Evolutionary conservation across 2,329 filamentous ascomycete genomes (phyloP).

Genomic region (Aspergillus awamori): DNA sequence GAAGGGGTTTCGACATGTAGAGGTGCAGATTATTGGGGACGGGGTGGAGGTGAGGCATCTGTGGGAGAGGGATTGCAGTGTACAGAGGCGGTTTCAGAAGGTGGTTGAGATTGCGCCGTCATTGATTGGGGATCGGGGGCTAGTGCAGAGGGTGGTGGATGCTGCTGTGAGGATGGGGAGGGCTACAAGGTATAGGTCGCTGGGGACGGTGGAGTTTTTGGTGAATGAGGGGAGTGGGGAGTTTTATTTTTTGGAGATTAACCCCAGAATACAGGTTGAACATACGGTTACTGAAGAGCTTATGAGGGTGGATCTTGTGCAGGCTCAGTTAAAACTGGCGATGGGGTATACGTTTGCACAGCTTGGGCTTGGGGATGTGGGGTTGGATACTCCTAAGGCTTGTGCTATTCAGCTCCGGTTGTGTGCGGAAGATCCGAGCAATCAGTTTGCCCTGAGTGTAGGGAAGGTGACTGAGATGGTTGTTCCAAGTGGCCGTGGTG

Average conservation of each 20-base stretch:
- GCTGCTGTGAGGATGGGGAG: conserved; percentile 50
- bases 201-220: conserved; percentile 69
- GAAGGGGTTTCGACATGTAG: conserved; percentile 63
- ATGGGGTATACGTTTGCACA: conserved; percentile 51
- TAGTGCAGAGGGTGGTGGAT: conserved; percentile 56
- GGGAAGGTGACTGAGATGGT: conserved; percentile 60
- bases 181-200: conserved; percentile 58
- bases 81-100: conserved; percentile 64
- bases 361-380: conserved; percentile 36
- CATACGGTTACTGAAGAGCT: conserved; percentile 64
- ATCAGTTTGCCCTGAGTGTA: conserved; percentile 60
- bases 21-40: conserved; percentile 64
- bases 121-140: conserved; percentile 48
- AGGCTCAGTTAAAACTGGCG: conserved; percentile 57
- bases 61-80: conserved; percentile 64
- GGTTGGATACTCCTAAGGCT: not conserved
- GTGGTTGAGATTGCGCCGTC: conserved; percentile 62
- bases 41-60: conserved; percentile 57
- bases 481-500: conserved; percentile 61
- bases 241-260: conserved; percentile 64
- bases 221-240: conserved; percentile 53
- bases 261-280: conserved; percentile 64
- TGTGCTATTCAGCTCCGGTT: conserved; percentile 59
- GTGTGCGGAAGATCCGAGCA: conserved; percentile 59
- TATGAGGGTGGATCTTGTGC: conserved; percentile 57